These are phyloP conservation scores for Penicillium steckii DNA, from an alignment of 495 filamentous ascomycete species.

Conservation along the genomic window DNA sequence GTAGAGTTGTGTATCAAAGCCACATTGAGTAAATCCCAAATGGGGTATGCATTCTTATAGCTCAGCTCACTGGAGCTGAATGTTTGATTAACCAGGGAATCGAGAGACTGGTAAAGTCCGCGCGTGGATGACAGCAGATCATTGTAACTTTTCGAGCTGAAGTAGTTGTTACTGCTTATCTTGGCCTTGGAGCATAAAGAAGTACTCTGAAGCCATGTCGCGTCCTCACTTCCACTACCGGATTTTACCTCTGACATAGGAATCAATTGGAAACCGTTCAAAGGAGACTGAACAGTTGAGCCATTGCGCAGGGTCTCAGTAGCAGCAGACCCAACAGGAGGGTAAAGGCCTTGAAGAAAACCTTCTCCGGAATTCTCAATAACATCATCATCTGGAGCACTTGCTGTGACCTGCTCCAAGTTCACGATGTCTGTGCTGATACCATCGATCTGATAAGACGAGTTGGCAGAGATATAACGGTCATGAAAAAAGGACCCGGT, in stretches of 20 bases:
- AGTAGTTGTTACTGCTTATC: constrained; percentile 16
- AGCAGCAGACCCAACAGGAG: constrained; percentile 40
- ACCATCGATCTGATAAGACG: constrained; percentile 47
- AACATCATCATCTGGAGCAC: constrained; percentile 53
- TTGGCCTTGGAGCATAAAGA: constrained; percentile 53
- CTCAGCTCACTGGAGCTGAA: constrained; percentile 46
- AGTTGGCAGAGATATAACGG: constrained; percentile 50
- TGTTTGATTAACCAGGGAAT: constrained; percentile 55
- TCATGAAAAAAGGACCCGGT: constrained; percentile 58
- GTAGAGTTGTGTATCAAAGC: constrained; percentile 42
- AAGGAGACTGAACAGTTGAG: constrained; percentile 40
- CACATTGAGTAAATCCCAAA: constrained; percentile 47
- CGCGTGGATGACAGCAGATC: constrained; percentile 44
- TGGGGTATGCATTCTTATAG: constrained; percentile 67
- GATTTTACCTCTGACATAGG: constrained; percentile 30
- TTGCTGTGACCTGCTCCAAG: constrained; percentile 50
- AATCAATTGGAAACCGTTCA: constrained; percentile 51
- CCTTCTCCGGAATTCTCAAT: constrained; percentile 49
- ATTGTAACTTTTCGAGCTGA: constrained; percentile 36
- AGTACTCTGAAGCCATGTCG: constrained; percentile 51
- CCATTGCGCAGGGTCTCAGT: constrained; percentile 49
- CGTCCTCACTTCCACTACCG: constrained; percentile 48
- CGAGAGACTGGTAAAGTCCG: constrained; percentile 57
- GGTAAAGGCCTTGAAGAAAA: constrained; percentile 59
- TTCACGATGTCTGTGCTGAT: constrained; percentile 53